Conservation (phyloP, 148 eudicot genomes). For the Suaeda aralocaspica region DNA sequence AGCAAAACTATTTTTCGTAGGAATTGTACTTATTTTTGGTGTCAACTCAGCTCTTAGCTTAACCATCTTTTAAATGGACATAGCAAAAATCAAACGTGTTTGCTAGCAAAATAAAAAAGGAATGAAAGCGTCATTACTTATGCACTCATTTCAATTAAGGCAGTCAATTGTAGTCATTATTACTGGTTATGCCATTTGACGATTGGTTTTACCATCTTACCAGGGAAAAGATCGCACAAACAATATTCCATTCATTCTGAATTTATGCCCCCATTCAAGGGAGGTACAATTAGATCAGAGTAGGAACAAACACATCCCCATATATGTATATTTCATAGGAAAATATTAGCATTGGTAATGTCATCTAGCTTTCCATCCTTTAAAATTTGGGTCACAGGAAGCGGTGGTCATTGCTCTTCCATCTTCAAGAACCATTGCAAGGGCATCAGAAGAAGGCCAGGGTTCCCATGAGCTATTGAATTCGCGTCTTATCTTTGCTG, state of each 20-base stretch:
- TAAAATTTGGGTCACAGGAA: constrained; percentile 49
- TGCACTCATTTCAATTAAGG: too few relatives aligned
- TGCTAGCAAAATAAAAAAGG: background rate
- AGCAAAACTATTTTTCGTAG: background rate
- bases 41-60: background rate
- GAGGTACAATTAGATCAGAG: constrained; percentile 96
- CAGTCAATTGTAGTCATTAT: too few relatives aligned
- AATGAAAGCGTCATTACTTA: background rate
- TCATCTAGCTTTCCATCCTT: too few relatives aligned
- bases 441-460: constrained; percentile 35
- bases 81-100: constrained; percentile 12
- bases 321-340: constrained; percentile 1
- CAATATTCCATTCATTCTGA: constrained; percentile 63
- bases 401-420: constrained; percentile 88
- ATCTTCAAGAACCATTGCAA: constrained; percentile 83
- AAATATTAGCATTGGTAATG: too few relatives aligned
- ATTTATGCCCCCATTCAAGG: constrained; percentile 88
- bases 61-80: background rate
- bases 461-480: background rate
- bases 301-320: constrained; percentile 31
- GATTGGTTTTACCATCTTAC: constrained; percentile 21
- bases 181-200: too few relatives aligned
- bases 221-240: constrained; percentile 66
- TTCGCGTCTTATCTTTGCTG: background rate
- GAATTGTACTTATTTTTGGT: background rate